Evolutionary conservation across 2,329 filamentous ascomycete species (phyloP), one percentile per base, ranked within the genome.

Genomic region (Xylariaceae sp.): DNA sequence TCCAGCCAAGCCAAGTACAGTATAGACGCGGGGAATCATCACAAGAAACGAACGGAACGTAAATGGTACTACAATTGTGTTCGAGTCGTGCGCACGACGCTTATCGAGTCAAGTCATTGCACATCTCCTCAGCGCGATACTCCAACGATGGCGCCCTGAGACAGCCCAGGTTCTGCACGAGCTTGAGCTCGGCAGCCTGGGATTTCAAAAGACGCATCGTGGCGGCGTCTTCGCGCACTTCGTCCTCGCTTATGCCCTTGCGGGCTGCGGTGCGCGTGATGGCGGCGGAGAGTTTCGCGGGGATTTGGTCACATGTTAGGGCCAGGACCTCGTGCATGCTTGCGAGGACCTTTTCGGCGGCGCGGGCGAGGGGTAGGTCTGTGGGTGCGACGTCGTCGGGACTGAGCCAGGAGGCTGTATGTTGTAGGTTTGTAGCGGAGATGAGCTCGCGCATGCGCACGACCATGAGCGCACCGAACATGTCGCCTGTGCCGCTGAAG

Each of bases 401-500:
- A 61, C 88, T 91, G 52, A 89, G 77, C 94, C 94, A 99, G 62
- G 85, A 85, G 4, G 77, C 74, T 2, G 75, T 82, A 6, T 77
- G 72, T 13, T 78, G 74, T 3, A 96, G 75, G 2, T 71, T 67
- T 1, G 72, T 67, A 4, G 56, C 18, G 37, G 53, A 50, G 54
- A 90, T 88, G 30, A 90, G 92, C 77, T 97, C 90, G 59, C 93
- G 87, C 70, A 99, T 85, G 35, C 93, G 86, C 47, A 90, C 90
- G 1, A 96, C 86, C 71, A 91, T 92, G 51, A 99, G 81, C 6
- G 93, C 93, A 35, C 92, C 93, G 71, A 99, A 97, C 93, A 99
- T 97, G 77, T 99, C 94, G 51, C 94, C 94, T 0, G 95, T 97
- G 47, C 94, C 94, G 68, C 89, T 92, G 76, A 97, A 99, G 80